Conservation (phyloP, 805 yeast genomes). For the Wickerhamomyces subpelliculosus region DNA sequence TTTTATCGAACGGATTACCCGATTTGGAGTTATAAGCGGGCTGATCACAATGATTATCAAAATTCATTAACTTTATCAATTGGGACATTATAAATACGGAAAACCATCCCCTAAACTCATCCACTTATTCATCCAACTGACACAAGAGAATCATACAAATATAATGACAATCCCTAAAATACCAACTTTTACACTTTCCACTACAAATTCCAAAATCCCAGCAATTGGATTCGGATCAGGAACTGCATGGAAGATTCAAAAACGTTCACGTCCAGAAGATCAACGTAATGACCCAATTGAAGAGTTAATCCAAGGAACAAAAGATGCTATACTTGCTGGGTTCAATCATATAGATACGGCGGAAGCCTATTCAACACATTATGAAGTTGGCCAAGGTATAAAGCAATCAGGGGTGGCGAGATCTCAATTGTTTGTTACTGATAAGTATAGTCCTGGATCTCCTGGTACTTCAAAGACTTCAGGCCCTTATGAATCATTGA, state of each 20-base stretch:
- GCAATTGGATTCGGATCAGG: conserved; percentile 40
- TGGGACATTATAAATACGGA: too few species aligned
- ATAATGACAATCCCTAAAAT: conserved; percentile 8
- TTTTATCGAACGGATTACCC: background rate
- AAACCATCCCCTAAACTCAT: too few species aligned
- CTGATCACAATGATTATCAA: too few species aligned
- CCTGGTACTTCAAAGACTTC: conserved; percentile 20
- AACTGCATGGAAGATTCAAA: conserved; percentile 38
- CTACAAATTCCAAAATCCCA: conserved; percentile 37
- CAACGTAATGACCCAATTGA: conserved; percentile 22
- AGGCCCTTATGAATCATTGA: conserved; percentile 39
- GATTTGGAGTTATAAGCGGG: background rate
- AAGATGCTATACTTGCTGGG: conserved; percentile 37
- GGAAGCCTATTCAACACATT: conserved; percentile 51
- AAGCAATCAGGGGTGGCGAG: conserved; percentile 29
- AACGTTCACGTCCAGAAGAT: conserved; percentile 12
- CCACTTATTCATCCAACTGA: too few species aligned
- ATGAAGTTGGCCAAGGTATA: conserved; percentile 49
- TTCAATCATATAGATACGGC: conserved; percentile 62
- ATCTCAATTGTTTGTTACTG: conserved; percentile 50
- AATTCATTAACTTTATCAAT: too few species aligned
- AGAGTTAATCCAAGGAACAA: conserved; percentile 16
- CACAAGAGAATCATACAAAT: too few species aligned
- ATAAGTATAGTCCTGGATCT: conserved; percentile 38
- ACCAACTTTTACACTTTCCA: conserved; percentile 17